Percentiles rank a stretch among this genome's conserved stretches.
Evolutionary conservation across 2,329 filamentous ascomycete species (phyloP).

Genomic region (Eutypella sp.): DNA sequence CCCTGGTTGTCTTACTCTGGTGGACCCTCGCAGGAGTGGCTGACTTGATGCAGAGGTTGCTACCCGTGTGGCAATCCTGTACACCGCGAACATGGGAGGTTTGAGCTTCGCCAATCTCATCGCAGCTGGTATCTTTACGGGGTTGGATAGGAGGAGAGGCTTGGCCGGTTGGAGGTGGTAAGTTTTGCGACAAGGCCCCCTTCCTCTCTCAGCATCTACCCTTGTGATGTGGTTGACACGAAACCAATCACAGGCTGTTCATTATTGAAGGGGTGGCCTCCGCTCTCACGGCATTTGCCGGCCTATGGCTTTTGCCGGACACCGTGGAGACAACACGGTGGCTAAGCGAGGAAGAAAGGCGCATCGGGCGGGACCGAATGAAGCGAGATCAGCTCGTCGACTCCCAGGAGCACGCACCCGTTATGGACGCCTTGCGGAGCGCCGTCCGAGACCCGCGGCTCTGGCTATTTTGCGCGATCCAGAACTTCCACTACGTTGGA

Average conservation of each 20-base stretch:
- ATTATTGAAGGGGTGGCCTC: conserved; percentile 25
- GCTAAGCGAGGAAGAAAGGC: conserved; percentile 35
- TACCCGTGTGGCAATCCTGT: conserved; percentile 6
- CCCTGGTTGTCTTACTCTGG: not conserved
- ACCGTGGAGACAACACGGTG: conserved; percentile 33
- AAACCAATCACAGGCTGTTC: conserved; percentile 15
- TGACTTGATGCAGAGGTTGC: conserved; percentile 21
- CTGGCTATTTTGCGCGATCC: conserved; percentile 49
- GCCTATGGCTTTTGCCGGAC: conserved; percentile 30
- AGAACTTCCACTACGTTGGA: conserved; percentile 18
- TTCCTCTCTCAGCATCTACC: not conserved
- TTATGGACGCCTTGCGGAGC: conserved; percentile 41
- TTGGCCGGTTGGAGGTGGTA: conserved; percentile 28
- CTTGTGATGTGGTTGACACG: not conserved
- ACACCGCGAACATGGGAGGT: conserved; percentile 3
- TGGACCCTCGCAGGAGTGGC: not conserved
- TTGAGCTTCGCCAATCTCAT: conserved; percentile 7
- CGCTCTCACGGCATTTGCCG: conserved; percentile 22
- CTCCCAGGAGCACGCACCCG: conserved; percentile 26
- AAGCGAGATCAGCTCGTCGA: conserved; percentile 1
- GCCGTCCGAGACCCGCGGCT: conserved; percentile 42
- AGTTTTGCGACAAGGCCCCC: not conserved
- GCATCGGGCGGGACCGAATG: conserved; percentile 33
- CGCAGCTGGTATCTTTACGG: conserved; percentile 12
- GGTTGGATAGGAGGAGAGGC: conserved; percentile 17